A percentile compares a stretch with the other conserved stretches of the same genome.
phyloP scores from a whole-genome alignment of 768 basidiomycete species.

The Hortiboletus flavorubellus region DNA sequence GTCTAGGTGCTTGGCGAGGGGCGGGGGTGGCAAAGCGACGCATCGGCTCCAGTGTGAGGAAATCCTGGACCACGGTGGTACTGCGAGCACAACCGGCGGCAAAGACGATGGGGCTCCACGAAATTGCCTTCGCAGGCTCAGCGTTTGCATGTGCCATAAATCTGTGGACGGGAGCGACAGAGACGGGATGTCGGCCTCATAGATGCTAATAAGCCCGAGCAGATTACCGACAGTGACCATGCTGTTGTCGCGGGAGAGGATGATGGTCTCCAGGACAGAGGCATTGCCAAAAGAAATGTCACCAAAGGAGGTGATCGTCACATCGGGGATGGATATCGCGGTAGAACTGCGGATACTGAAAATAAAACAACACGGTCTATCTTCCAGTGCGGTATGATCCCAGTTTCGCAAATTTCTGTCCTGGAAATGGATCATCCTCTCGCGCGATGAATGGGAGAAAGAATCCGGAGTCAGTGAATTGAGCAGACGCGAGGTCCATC shows the following conservation, averaged over 20 bases:
- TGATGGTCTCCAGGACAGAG: slow-evolving; percentile 45
- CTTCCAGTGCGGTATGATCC: slow-evolving; percentile 15
- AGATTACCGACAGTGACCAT: slow-evolving; percentile 64
- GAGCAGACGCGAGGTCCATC: slow-evolving; percentile 15
- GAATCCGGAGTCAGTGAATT: slow-evolving; percentile 33
- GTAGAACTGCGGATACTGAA: slow-evolving; percentile 53
- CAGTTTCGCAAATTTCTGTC: slow-evolving; percentile 12
- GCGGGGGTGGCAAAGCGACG: slow-evolving; percentile 52
- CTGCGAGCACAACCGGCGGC: slow-evolving; percentile 66
- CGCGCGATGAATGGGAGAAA: slow-evolving; percentile 29
- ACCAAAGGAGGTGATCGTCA: slow-evolving; percentile 46
- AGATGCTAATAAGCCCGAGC: slow-evolving; percentile 62
- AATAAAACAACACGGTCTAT: slow-evolving; percentile 35
- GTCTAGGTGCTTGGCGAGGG: slow-evolving; percentile 31
- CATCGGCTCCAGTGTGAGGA: slow-evolving; percentile 55
- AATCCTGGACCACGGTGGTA: slow-evolving; percentile 59
- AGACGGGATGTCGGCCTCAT: slow-evolving; percentile 41
- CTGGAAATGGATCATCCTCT: neutral
- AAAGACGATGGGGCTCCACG: slow-evolving; percentile 57
- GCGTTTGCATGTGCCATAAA: slow-evolving; percentile 67
- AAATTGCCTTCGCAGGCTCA: slow-evolving; percentile 50
- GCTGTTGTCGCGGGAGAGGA: slow-evolving; percentile 44
- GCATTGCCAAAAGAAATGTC: slow-evolving; percentile 50
- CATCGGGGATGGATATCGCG: slow-evolving; percentile 32
- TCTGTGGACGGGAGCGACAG: slow-evolving; percentile 38